Evolutionary conservation across 2,329 filamentous ascomycete genomes (phyloP).

Genomic region (Aurifilum marmelostoma): DNA sequence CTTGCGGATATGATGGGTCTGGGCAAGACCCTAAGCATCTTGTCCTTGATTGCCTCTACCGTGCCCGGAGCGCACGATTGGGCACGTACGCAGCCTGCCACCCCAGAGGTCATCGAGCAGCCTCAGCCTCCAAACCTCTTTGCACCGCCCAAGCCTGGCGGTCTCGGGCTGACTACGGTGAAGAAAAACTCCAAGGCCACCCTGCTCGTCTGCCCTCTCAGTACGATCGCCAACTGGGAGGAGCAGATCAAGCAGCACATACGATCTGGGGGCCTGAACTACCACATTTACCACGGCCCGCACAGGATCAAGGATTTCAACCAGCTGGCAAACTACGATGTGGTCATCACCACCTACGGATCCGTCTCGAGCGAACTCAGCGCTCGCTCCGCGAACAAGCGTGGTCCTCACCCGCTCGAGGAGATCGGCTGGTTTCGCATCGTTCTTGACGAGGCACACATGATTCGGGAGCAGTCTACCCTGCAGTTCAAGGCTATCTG

Average conservation of each 20-base stretch:
- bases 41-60: slow-evolving; percentile 75
- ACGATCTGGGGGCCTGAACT: slow-evolving; percentile 63
- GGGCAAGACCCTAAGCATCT: slow-evolving; percentile 84
- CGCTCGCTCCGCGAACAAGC: slow-evolving; percentile 63
- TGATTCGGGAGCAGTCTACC: slow-evolving; percentile 84
- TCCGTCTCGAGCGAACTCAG: slow-evolving; percentile 81
- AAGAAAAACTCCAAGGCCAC: slow-evolving; percentile 75
- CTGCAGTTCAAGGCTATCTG: slow-evolving; percentile 85
- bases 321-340: slow-evolving; percentile 72
- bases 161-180: slow-evolving; percentile 55
- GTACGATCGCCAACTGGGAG: slow-evolving; percentile 92
- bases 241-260: slow-evolving; percentile 87
- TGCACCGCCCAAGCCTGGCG: slow-evolving; percentile 45
- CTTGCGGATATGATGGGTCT: slow-evolving; percentile 87
- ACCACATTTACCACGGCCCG: slow-evolving; percentile 85
- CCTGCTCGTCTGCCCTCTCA: slow-evolving; percentile 84
- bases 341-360: slow-evolving; percentile 92
- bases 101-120: slow-evolving; percentile 47
- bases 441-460: slow-evolving; percentile 92
- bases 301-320: slow-evolving; percentile 71
- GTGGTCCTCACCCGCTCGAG: slow-evolving; percentile 66
- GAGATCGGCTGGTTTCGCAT: slow-evolving; percentile 91
- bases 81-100: slow-evolving; percentile 55
- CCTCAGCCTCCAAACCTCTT: slow-evolving; percentile 40
- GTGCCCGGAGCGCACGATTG: slow-evolving; percentile 66